Conservation (phyloP, 2,329 filamentous ascomycete species). For the Neofusicoccum parvum region DNA sequence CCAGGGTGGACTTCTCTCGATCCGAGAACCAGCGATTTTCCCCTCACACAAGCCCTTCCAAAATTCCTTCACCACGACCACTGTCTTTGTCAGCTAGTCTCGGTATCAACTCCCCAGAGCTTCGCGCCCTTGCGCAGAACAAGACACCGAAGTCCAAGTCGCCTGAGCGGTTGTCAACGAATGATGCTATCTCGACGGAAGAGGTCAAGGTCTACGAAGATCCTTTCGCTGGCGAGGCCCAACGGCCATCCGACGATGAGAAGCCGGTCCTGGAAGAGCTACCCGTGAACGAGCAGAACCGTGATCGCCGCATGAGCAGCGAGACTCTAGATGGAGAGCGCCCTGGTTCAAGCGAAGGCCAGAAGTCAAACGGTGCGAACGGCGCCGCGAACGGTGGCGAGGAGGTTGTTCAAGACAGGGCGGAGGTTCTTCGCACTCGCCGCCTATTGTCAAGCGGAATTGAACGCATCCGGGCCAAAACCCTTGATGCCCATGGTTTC, state of each 20-base stretch:
- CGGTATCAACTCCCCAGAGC: not conserved
- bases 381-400: conserved; percentile 23
- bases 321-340: conserved; percentile 33
- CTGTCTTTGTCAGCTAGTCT: conserved; percentile 6
- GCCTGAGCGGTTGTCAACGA: not conserved
- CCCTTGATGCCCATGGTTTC: conserved; percentile 80
- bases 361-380: conserved; percentile 21
- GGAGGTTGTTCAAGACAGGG: conserved; percentile 40
- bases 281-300: conserved; percentile 51
- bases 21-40: conserved; percentile 16
- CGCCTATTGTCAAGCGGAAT: conserved; percentile 75
- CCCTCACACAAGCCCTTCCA: conserved; percentile 29
- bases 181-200: conserved; percentile 27
- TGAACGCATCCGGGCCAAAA: conserved; percentile 68
- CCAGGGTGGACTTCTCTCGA: conserved; percentile 34
- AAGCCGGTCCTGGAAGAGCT: conserved; percentile 54
- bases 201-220: conserved; percentile 58
- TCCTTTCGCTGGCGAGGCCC: conserved; percentile 47
- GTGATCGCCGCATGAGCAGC: conserved; percentile 36
- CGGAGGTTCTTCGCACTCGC: conserved; percentile 47
- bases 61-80: conserved; percentile 22
- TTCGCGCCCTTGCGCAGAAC: conserved; percentile 30
- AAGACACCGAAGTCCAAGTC: conserved; percentile 27
- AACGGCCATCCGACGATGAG: conserved; percentile 26
- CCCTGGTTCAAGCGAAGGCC: conserved; percentile 26